These are phyloP conservation scores for Pyrenophora graminea DNA, from an alignment of 2,329 filamentous ascomycete species.

Conservation along the genomic window DNA sequence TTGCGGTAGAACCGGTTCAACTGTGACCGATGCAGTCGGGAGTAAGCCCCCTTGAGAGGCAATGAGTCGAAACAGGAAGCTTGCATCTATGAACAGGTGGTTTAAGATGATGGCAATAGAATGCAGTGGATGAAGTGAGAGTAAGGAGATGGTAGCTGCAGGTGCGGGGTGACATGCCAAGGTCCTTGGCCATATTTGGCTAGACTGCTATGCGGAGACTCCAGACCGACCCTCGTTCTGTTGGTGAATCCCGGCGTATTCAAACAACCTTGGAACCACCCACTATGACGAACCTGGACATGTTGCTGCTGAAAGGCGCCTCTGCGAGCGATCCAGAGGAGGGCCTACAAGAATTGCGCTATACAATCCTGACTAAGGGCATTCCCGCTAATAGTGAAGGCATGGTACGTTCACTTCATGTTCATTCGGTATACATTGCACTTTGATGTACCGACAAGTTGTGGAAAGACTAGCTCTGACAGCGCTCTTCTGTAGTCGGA, in stretches of 20 bases:
- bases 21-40: no score
- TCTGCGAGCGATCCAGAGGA: constrained; percentile 69
- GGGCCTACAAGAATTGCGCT: constrained; percentile 70
- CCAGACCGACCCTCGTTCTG: constrained; percentile 6
- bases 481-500: constrained; percentile 66
- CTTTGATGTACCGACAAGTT: no score
- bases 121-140: not conserved
- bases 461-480: no score
- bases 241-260: constrained; percentile 7
- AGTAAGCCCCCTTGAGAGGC: no score
- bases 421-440: not conserved
- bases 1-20: no score
- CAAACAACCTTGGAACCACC: constrained; percentile 11
- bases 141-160: not conserved
- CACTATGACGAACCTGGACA: constrained; percentile 62
- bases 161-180: constrained; percentile 4
- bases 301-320: constrained; percentile 79
- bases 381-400: constrained; percentile 78
- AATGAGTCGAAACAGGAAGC: no score
- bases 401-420: constrained; percentile 62
- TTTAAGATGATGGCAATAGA: no score
- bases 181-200: constrained; percentile 1
- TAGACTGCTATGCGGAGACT: not conserved
- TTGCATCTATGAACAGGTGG: no score
- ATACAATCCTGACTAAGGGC: constrained; percentile 75